Base-by-base conservation (phyloP, 306 rosid genomes). In the Acacia melanoxylon region DNA sequence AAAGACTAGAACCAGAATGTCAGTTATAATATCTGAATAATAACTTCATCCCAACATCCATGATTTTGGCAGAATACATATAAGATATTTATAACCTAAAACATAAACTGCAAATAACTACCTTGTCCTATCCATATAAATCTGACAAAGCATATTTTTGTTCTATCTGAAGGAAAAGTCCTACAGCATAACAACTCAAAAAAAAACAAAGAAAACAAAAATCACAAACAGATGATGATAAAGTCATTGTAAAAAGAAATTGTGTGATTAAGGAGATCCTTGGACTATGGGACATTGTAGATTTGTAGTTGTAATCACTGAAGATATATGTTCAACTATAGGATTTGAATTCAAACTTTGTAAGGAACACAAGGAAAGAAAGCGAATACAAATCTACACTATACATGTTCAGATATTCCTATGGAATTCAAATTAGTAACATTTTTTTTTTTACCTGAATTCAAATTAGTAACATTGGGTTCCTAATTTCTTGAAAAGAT, bases 341-440 rank as follows among this genome's bases (percentile, higher is more conserved):
- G 15, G 66, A 31, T 19, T 74, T 25, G 20, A 49, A 74, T 65
- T 51, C n/a, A 81, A 62, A 58, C 59, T 68, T 79, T 48, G 17
- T 24, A 52, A 65, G 83, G 80, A 72, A 79, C 63, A 74, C 59
- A 59, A 8, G 51, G 33, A 79, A 69, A 42, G 17, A 42, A n/a
- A 51, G 78, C 5, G 42, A 17, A 51, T 74, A 51, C 31, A 72
- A 71, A 16, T 51, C 9, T 15, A 51, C 58, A 44, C 3, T 11
- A 44, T 17, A 5, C 62, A 49, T 44, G 37, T 65, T 2, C 4
- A 48, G 35, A 48, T 8, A 63, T 61, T 46, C 44, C 45, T 15
- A 58, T 7, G n/a, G 9, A n/a, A 4, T 35, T 29, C 75, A 63
- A 27, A 62, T 37, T 51, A 61, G 58, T 14, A 48, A 49, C 37